phyloP scores from a whole-genome alignment of 805 yeast species.

The Kluyveromyces starmeri region DNA sequence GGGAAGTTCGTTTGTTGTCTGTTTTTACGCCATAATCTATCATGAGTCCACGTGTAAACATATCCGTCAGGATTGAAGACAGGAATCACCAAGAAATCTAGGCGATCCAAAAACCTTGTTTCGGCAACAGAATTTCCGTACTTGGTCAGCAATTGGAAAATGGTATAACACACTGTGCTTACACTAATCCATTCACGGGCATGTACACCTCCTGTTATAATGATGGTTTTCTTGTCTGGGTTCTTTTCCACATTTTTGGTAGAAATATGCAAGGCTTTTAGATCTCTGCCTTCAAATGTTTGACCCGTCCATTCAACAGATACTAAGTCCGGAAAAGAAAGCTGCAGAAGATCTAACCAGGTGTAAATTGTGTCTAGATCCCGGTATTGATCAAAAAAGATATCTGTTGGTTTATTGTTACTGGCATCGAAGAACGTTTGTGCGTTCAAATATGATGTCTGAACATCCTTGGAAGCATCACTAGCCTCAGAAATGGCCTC shows the following conservation, averaged over 20 bases:
- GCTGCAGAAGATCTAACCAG: slow-evolving; percentile 57
- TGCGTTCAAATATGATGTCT: background rate
- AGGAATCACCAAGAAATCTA: slow-evolving; percentile 74
- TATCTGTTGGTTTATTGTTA: slow-evolving; percentile 30
- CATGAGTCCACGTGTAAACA: slow-evolving; percentile 68
- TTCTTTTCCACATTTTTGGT: slow-evolving; percentile 34
- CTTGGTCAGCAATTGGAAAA: slow-evolving; percentile 39
- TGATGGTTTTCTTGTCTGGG: slow-evolving; percentile 51
- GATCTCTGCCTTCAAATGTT: slow-evolving; percentile 65
- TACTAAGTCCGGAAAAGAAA: slow-evolving; percentile 58
- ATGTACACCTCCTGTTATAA: slow-evolving; percentile 77
- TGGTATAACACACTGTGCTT: slow-evolving; percentile 53
- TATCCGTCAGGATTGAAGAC: slow-evolving; percentile 90
- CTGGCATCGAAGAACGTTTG: slow-evolving; percentile 9
- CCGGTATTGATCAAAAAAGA: slow-evolving; percentile 65
- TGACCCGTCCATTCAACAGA: slow-evolving; percentile 59
- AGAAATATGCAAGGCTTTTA: slow-evolving; percentile 57
- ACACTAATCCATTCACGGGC: slow-evolving; percentile 87
- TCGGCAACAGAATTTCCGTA: slow-evolving; percentile 37
- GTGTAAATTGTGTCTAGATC: slow-evolving; percentile 58
- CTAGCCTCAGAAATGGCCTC: slow-evolving; percentile 48
- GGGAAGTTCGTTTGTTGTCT: slow-evolving; percentile 65
- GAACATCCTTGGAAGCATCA: background rate
- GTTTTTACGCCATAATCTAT: slow-evolving; percentile 84
- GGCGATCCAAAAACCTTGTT: slow-evolving; percentile 39